Percentiles rank a stretch among this genome's conserved stretches.
Evolutionary conservation across 805 yeast genomes (phyloP).

Genomic region (Myxozyma neglecta): DNA sequence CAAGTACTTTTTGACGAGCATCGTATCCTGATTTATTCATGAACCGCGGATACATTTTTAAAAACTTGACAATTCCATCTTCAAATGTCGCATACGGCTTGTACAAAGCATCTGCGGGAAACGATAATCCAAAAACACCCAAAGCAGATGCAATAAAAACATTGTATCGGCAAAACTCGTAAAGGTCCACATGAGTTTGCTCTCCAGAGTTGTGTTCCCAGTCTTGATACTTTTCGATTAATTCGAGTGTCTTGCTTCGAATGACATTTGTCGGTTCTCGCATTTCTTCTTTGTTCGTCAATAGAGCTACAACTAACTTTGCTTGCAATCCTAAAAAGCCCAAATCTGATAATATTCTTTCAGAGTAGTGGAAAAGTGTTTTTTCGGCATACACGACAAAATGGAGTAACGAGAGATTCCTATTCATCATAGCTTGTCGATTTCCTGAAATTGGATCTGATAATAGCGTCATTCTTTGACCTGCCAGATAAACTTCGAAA

Average conservation of each 20-base stretch:
- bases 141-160: constrained; percentile 13
- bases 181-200: constrained; percentile 1
- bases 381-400: constrained; percentile 3
- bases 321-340: constrained; percentile 1
- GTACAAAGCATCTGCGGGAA: constrained; percentile 15
- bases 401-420: neutral
- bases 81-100: constrained; percentile 18
- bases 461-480: constrained; percentile 16
- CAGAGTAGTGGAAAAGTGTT: constrained; percentile 5
- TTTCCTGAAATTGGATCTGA: constrained; percentile 23
- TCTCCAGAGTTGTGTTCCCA: neutral
- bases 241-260: neutral
- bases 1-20: constrained; percentile 20
- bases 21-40: constrained; percentile 9
- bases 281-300: neutral
- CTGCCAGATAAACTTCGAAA: constrained; percentile 17
- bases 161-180: neutral
- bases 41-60: constrained; percentile 15
- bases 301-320: neutral
- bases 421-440: neutral
- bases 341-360: neutral
- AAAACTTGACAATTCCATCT: constrained; percentile 17
- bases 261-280: neutral
- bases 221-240: neutral
- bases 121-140: constrained; percentile 22